Conservation (phyloP, 345 rosid genomes). For the Murraya koenigii region DNA sequence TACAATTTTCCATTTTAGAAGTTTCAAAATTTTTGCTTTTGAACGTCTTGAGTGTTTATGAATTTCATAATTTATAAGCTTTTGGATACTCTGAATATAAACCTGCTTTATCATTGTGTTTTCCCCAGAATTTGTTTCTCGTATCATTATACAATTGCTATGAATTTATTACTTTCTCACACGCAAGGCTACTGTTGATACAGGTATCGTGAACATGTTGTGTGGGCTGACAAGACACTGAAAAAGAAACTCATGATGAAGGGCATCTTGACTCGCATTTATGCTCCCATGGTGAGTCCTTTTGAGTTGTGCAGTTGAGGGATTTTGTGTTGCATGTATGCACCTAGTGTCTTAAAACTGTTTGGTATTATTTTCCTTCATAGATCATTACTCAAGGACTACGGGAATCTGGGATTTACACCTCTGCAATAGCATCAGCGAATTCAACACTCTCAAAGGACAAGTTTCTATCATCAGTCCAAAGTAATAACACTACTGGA, state of each 20-base stretch:
- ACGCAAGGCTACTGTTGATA: neutral
- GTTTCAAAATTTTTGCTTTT: neutral
- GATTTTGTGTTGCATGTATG: neutral
- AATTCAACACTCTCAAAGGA: constrained; percentile 29
- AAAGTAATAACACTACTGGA: constrained; percentile 31
- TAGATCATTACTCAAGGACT: constrained; percentile 78
- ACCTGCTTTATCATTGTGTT: neutral
- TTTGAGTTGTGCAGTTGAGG: neutral
- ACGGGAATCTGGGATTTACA: constrained; percentile 69
- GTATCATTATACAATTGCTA: neutral
- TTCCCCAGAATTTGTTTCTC: neutral
- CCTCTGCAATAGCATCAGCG: constrained; percentile 50
- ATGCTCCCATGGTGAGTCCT: constrained; percentile 79
- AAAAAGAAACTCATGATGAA: constrained; percentile 67
- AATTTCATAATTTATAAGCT: neutral
- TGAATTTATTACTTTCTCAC: neutral
- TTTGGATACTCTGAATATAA: neutral
- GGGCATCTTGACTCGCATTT: constrained; percentile 76
- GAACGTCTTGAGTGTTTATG: neutral
- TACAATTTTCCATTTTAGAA: neutral
- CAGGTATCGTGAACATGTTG: constrained; percentile 78
- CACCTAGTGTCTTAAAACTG: neutral
- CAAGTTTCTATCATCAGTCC: constrained; percentile 27
- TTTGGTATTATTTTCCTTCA: neutral
- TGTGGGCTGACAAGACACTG: constrained; percentile 65